Evolutionary conservation across 345 rosid species (phyloP), one percentile per base, ranked within the genome.

Genomic region (Populus pruinosa): DNA sequence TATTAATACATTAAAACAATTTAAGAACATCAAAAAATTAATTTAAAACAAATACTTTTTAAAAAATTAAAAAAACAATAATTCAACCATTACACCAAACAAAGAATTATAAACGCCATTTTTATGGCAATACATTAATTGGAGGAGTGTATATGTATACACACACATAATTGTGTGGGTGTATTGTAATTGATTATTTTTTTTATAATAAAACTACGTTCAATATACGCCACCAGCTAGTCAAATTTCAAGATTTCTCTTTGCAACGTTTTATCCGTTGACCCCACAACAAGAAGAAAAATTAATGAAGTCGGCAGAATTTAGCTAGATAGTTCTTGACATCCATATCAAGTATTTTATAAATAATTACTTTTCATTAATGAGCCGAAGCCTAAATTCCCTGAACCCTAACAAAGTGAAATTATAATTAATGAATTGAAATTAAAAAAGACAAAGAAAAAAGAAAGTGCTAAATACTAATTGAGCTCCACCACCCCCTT

Each of bases 401-500:
- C 65, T 82, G 75, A 65, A 49, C 67, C 71, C 67, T 56, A 33
- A 67, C 5, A 23, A 73, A 72, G 61, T 56, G 68, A 78, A 49
- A 76, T 53, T 25, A 76, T 59, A 59, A 65, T 43, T 69, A 44
- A 71, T 27, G 62, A 7, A 70, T 47, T 6, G 21, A 39, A 4
- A 64, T 43, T 29, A 47, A 72, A 62, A 69, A 78, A 75, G 21
- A 62, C 67, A 41, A 59, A 33, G 41, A 65, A 64, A 73, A 78
- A 73, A 39, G 43, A 39, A 80, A 73, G 79, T 76, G 75, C 81
- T 71, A 73, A 82, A 82, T 78, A 85, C 18, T 71, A 82, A 75
- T 76, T 80, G 50, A 72, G 65, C 69, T 55, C 80, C 76, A 74
- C 82, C 76, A 76, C 80, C 76, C 67, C 71, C 61, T 80, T 69